These are phyloP conservation scores for Tolypocladium tropicale DNA, from an alignment of 2,329 filamentous ascomycete genomes.

Conservation along the genomic window DNA sequence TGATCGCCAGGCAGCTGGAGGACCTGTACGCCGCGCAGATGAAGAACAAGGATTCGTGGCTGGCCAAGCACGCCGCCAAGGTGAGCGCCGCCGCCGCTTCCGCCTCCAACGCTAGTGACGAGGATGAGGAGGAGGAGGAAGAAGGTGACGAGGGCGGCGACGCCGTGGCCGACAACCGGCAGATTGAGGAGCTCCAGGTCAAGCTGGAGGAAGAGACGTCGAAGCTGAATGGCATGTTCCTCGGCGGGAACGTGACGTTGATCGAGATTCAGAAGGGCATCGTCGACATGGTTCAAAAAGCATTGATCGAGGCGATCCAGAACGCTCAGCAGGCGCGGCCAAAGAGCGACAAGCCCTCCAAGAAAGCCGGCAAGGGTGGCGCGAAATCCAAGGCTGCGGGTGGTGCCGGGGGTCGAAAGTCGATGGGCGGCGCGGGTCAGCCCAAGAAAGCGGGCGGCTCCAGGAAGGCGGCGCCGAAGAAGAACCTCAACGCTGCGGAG, in stretches of 20 bases:
- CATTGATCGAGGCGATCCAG: slow-evolving; percentile 63
- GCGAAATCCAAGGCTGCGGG: slow-evolving; percentile 42
- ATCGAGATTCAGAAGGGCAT: slow-evolving; percentile 51
- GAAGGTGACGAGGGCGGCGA: slow-evolving; percentile 32
- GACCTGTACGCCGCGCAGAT: slow-evolving; percentile 66
- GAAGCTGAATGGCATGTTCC: slow-evolving; percentile 43
- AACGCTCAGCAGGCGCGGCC: slow-evolving; percentile 42
- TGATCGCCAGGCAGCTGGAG: slow-evolving; percentile 62
- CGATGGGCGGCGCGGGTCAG: slow-evolving; percentile 18
- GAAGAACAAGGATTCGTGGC: slow-evolving; percentile 70
- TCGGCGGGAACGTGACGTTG: slow-evolving; percentile 41
- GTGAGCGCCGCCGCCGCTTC: slow-evolving; percentile 41
- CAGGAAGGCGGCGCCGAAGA: slow-evolving; percentile 35
- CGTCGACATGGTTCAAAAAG: slow-evolving; percentile 55
- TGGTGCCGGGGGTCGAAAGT: slow-evolving; percentile 31
- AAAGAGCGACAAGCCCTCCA: slow-evolving; percentile 47
- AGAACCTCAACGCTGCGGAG: slow-evolving; percentile 61
- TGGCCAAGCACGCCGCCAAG: slow-evolving; percentile 63
- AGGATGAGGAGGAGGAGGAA: slow-evolving; percentile 60
- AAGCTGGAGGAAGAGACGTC: slow-evolving; percentile 46
- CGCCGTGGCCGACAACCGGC: slow-evolving; percentile 28
- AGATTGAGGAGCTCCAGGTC: slow-evolving; percentile 40
- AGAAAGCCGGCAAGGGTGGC: slow-evolving; percentile 44
- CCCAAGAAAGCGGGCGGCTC: slow-evolving; percentile 25
- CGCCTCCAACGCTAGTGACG: slow-evolving; percentile 58